A percentile compares a stretch with the other conserved stretches of the same genome.
These are phyloP conservation scores for Ailanthus altissimus DNA, from an alignment of 345 rosid genomes.

Conservation along the genomic window DNA sequence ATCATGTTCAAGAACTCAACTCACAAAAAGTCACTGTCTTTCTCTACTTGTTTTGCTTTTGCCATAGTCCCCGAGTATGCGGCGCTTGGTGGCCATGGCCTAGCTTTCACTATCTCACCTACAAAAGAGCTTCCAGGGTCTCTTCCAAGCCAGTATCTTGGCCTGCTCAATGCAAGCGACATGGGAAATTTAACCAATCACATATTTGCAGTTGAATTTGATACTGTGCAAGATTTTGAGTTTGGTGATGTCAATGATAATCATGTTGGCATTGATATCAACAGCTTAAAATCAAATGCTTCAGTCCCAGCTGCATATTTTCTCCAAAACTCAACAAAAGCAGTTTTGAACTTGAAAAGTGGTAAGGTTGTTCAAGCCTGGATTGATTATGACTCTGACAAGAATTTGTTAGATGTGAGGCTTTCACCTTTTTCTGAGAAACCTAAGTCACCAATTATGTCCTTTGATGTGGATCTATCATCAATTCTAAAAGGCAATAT, in stretches of 20 bases:
- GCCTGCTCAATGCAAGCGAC: slow-evolving; percentile 56
- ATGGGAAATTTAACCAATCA: slow-evolving; percentile 53
- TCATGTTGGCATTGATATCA: slow-evolving; percentile 80
- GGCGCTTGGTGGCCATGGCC: slow-evolving; percentile 78
- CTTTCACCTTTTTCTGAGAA: slow-evolving; percentile 62
- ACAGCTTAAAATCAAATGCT: slow-evolving; percentile 54
- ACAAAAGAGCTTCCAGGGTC: slow-evolving; percentile 47
- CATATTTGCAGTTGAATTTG: slow-evolving; percentile 84
- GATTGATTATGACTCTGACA: slow-evolving; percentile 76
- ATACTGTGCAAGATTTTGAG: slow-evolving; percentile 70
- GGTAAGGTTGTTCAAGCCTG: slow-evolving; percentile 68
- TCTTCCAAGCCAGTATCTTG: slow-evolving; percentile 70
- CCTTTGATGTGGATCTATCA: slow-evolving; percentile 65
- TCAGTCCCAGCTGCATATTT: slow-evolving; percentile 63
- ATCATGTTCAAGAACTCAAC: slow-evolving; percentile 52
- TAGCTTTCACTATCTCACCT: slow-evolving; percentile 69
- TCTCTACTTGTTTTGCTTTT: slow-evolving; percentile 81
- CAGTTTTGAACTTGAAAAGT: slow-evolving; percentile 45
- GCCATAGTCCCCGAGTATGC: slow-evolving; percentile 67
- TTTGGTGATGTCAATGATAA: slow-evolving; percentile 70
- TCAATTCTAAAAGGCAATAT: slow-evolving; percentile 51
- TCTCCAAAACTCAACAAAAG: slow-evolving; percentile 39
- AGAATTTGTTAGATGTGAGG: slow-evolving; percentile 59
- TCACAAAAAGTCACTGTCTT: slow-evolving; percentile 48
- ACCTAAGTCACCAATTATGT: slow-evolving; percentile 58